phyloP scores from a whole-genome alignment of 352 stramenopile species.

The Phytophthora pisi region DNA sequence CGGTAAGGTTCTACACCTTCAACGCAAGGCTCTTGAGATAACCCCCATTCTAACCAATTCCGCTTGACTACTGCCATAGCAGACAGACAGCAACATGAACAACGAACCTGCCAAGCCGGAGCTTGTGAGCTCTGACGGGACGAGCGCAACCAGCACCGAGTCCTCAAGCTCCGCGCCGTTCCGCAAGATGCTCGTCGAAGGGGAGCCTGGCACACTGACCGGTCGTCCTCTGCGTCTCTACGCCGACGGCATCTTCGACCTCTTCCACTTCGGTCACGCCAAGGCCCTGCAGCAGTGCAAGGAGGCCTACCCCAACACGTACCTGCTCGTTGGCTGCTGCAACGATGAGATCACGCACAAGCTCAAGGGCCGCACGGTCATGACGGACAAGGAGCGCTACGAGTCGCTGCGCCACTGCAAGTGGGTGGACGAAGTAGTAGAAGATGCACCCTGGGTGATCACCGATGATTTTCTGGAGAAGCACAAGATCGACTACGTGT shows the following conservation, averaged over 20 bases:
- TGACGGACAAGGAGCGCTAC: conserved; percentile 90
- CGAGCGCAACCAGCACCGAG: conserved; percentile 50
- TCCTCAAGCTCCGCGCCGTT: conserved; percentile 37
- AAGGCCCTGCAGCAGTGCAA: conserved; percentile 90
- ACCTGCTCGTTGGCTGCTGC: conserved; percentile 85
- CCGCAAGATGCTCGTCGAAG: conserved; percentile 59
- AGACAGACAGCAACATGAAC: conserved; percentile 7
- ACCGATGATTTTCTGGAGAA: conserved; percentile 84
- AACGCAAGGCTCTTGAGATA: background rate
- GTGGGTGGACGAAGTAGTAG: conserved; percentile 89
- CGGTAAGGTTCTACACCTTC: conserved; percentile 11
- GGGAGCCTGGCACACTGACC: conserved; percentile 70
- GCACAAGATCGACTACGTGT: conserved; percentile 90
- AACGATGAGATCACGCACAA: conserved; percentile 88
- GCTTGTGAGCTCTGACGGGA: background rate
- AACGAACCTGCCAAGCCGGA: conserved; percentile 17
- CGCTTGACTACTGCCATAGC: background rate
- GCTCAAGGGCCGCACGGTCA: conserved; percentile 88
- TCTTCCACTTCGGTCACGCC: conserved; percentile 90
- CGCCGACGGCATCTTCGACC: conserved; percentile 89
- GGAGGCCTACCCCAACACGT: conserved; percentile 84
- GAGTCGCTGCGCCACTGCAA: conserved; percentile 84
- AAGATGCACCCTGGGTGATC: conserved; percentile 86
- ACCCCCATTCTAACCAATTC: background rate
- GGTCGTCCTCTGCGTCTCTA: conserved; percentile 84